Evolutionary conservation across 2,329 filamentous ascomycete species (phyloP), one percentile per base, ranked within the genome.

Genomic region (Cytospora paraplurivora): DNA sequence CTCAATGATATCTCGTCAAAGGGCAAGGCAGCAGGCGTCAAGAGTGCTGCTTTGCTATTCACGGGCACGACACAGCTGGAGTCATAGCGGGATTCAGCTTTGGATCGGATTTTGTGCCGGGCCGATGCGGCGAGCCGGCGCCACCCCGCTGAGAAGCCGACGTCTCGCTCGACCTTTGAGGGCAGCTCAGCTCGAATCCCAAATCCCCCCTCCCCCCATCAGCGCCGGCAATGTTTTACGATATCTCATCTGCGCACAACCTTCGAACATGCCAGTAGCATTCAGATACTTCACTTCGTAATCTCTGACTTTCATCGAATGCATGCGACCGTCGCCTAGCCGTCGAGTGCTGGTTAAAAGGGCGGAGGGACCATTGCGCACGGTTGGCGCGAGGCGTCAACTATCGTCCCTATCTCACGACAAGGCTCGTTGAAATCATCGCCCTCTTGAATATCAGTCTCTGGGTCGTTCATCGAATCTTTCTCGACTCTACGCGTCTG

Each of bases 101-200:
- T 33, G 19, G 33, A 32, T 12, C 59, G 59, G 59, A 44, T n/a
- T 49, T 37, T 61, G 37, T 56, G 51, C 54, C 59, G 51, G 59
- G 59, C 59, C 59, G 59, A 61, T 55, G 59, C 51, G 49, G 52
- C 32, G 58, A 47, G 17, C 44, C 44, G 44, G 44, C 44, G 44
- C 44, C 44, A 47, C 44, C 44, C 44, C 44, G 44, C 44, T 47
- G 44, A 47, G 44, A 19, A 47, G 44, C 44, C 44, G 44, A 47
- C 44, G 44, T 47, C n/a, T 47, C 44, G 33, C n/a, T 47, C n/a
- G 33, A 38, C 53, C 53, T 54, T 41, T 19, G 8, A 58, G 8
- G 35, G 21, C 50, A n/a, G 34, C 37, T 58, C 60, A 59, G 55
- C 55, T 49, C 49, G n/a, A 37, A 17, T 54, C 56, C 50, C 37